Conservation (phyloP, 345 rosid genomes). For the Linum usitatissimum region DNA sequence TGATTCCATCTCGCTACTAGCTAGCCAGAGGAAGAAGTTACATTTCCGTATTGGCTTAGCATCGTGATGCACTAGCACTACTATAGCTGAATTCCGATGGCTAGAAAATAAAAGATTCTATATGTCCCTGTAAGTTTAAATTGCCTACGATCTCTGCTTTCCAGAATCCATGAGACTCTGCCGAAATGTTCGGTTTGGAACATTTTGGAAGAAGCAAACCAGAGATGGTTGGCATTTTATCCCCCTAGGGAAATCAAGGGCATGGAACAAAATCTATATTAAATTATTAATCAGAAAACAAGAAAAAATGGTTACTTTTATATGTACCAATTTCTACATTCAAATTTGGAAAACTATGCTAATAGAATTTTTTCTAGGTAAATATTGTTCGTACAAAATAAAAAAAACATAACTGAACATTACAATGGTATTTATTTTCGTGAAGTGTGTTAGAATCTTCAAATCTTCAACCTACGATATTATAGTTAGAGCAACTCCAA, state of each 20-base stretch:
- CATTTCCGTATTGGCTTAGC: neutral
- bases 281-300: too few species aligned
- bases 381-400: too few species aligned
- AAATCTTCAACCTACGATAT: too few species aligned
- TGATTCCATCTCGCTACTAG: slow-evolving; percentile 14
- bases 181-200: neutral
- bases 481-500: too few species aligned
- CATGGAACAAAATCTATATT: neutral
- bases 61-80: neutral
- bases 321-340: too few species aligned
- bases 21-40: neutral
- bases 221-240: slow-evolving; percentile 58
- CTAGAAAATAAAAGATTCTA: slow-evolving; percentile 6
- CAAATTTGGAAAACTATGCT: too few species aligned
- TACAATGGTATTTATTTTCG: too few species aligned
- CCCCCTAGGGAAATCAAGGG: slow-evolving; percentile 7
- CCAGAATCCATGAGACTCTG: neutral
- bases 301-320: too few species aligned
- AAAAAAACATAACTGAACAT: too few species aligned
- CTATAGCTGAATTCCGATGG: slow-evolving; percentile 6
- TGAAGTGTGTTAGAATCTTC: too few species aligned
- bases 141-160: slow-evolving; percentile 52
- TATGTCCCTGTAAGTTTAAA: slow-evolving; percentile 27
- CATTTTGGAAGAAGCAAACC: slow-evolving; percentile 12
- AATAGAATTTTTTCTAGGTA: too few species aligned